Percentiles rank a stretch among this genome's conserved stretches.
phyloP scores from a whole-genome alignment of 371 early-diverging fungal genomes.

The Batkoa obscura region DNA sequence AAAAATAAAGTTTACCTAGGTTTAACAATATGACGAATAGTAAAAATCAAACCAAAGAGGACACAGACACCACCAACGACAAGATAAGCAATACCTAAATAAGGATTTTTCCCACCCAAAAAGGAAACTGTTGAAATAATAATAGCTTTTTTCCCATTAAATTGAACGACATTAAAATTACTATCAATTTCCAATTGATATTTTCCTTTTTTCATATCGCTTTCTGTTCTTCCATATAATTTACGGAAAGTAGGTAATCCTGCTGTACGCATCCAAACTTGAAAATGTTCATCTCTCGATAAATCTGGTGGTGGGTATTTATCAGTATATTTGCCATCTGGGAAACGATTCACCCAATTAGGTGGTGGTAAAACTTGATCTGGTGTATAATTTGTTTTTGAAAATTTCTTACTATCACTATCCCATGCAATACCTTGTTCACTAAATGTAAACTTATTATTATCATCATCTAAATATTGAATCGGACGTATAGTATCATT shows the following conservation, averaged over 20 bases:
- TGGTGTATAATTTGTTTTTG: constrained; percentile 26
- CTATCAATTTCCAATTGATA: constrained; percentile 40
- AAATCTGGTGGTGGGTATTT: constrained; percentile 47
- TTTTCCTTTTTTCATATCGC: constrained; percentile 30
- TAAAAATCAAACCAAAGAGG: constrained; percentile 64
- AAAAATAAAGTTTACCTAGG: constrained; percentile 43
- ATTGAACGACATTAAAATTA: constrained; percentile 34
- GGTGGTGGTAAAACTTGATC: constrained; percentile 51
- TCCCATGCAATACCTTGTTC: constrained; percentile 75
- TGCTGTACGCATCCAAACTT: constrained; percentile 98
- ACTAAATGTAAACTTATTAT: too few relatives aligned
- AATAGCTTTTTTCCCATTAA: constrained; percentile 79
- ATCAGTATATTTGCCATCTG: constrained; percentile 32
- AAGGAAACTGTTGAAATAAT: constrained; percentile 80
- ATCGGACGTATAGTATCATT: not conserved
- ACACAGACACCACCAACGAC: constrained; percentile 69
- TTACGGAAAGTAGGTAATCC: constrained; percentile 94
- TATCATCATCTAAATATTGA: too few relatives aligned
- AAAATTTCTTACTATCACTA: constrained; percentile 55
- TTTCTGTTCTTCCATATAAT: constrained; percentile 64
- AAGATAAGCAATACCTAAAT: constrained; percentile 84
- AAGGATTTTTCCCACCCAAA: constrained; percentile 87
- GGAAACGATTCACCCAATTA: constrained; percentile 43
- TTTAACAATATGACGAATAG: constrained; percentile 63
- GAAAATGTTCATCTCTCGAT: constrained; percentile 54